Percentiles rank a stretch among this genome's conserved stretches.
Evolutionary conservation across 306 rosid species (phyloP).

Genomic region (Pyrus communis): DNA sequence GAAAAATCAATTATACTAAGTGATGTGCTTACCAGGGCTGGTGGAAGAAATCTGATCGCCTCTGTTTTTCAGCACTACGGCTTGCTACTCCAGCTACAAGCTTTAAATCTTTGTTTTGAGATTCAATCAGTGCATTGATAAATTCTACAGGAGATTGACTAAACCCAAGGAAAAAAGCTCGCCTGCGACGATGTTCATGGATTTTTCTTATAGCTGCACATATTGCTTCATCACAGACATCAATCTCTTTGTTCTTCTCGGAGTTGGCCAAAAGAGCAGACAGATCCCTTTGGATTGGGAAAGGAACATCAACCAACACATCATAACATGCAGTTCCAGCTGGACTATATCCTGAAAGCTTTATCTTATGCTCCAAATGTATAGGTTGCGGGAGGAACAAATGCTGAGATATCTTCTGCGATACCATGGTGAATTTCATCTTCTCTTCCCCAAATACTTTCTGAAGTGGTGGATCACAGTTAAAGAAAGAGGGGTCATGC

Average conservation of each 20-base stretch:
- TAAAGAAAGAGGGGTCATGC: constrained; percentile 70
- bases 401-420: constrained; percentile 89
- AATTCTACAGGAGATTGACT: constrained; percentile 98
- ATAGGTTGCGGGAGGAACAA: constrained; percentile 86
- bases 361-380: constrained; percentile 83
- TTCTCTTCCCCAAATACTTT: constrained; percentile 93
- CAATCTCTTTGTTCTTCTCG: constrained; percentile 95
- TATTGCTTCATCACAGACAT: constrained; percentile 83
- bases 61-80: constrained; percentile 83
- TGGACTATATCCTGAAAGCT: constrained; percentile 84
- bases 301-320: constrained; percentile 86
- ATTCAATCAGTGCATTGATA: constrained; percentile 79
- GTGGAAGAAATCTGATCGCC: constrained; percentile 82
- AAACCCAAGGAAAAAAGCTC: constrained; percentile 94
- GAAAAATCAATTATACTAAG: not conserved
- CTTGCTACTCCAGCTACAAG: constrained; percentile 85
- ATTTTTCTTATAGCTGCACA: constrained; percentile 81
- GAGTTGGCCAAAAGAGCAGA: constrained; percentile 75
- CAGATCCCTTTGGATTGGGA: constrained; percentile 90
- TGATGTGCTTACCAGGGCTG: constrained; percentile 73
- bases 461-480: constrained; percentile 86
- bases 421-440: constrained; percentile 87
- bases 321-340: constrained; percentile 94
- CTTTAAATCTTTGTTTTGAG: constrained; percentile 93
- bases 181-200: constrained; percentile 90